Percentiles rank a stretch among this genome's conserved stretches.
phyloP scores from a whole-genome alignment of 805 yeast genomes.

The Vanderwaltozyma tropicalis region DNA sequence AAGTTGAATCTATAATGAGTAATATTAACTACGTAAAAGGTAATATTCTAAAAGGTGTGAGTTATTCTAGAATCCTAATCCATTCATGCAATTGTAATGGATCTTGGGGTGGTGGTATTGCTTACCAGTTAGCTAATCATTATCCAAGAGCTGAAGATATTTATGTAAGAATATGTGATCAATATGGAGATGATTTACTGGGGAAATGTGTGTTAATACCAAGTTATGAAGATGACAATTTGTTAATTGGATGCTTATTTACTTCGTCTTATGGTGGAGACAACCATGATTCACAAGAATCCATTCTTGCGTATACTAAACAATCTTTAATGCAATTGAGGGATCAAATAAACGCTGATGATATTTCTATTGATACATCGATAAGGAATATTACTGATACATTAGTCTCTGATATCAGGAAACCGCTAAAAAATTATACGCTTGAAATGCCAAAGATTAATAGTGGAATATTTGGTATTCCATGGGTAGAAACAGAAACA shows the following conservation, averaged over 20 bases:
- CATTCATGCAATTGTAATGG: constrained; percentile 79
- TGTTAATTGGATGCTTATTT: constrained; percentile 55
- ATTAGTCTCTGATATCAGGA: constrained; percentile 2
- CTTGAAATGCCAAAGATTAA: constrained; percentile 69
- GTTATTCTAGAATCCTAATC: constrained; percentile 40
- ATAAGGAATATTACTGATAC: not conserved
- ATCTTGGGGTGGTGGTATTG: constrained; percentile 80
- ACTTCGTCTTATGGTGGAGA: constrained; percentile 49
- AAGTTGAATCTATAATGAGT: constrained; percentile 8
- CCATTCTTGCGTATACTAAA: constrained; percentile 43
- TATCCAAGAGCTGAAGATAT: constrained; percentile 48
- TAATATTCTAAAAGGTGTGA: constrained; percentile 7
- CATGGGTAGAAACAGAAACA: constrained; percentile 61
- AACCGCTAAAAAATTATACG: constrained; percentile 6
- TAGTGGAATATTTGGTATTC: constrained; percentile 70
- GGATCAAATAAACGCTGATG: constrained; percentile 1
- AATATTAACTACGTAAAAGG: constrained; percentile 14
- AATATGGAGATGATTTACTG: constrained; percentile 23
- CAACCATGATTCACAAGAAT: constrained; percentile 32
- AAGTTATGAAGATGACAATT: constrained; percentile 11
- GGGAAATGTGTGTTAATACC: constrained; percentile 35
- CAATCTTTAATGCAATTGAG: constrained; percentile 39
- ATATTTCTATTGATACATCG: not conserved
- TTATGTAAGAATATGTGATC: constrained; percentile 30
- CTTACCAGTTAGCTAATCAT: constrained; percentile 40